phyloP scores from a whole-genome alignment of 768 basidiomycete species.

The Russula lepida region DNA sequence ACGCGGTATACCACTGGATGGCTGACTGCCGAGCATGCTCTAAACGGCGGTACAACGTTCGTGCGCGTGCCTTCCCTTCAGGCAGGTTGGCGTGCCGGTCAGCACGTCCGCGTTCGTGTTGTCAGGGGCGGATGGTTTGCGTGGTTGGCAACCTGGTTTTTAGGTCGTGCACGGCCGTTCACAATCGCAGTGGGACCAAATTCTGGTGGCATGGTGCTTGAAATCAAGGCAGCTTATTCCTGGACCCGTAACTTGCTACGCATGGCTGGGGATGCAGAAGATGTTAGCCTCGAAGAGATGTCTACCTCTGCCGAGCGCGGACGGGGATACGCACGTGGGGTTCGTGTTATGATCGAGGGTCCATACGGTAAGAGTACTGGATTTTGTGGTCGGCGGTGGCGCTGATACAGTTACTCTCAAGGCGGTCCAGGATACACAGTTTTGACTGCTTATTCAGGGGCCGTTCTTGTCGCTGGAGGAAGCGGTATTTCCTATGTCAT shows the following conservation, averaged over 20 bases:
- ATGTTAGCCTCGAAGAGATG: slow-evolving; percentile 14
- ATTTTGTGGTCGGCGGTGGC: not conserved
- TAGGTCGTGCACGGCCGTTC: slow-evolving; percentile 28
- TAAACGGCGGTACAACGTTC: slow-evolving; percentile 34
- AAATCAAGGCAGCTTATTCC: slow-evolving; percentile 38
- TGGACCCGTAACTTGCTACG: slow-evolving; percentile 42
- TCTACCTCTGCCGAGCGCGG: slow-evolving; percentile 4
- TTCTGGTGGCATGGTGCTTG: slow-evolving; percentile 39
- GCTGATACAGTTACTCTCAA: slow-evolving; percentile 23
- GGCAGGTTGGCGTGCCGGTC: slow-evolving; percentile 51
- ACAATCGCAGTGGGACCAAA: slow-evolving; percentile 40
- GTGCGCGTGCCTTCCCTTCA: slow-evolving; percentile 38
- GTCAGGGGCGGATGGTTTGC: slow-evolving; percentile 34
- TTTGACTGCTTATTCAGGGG: slow-evolving; percentile 42
- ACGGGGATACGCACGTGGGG: slow-evolving; percentile 16
- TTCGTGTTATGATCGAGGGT: slow-evolving; percentile 43
- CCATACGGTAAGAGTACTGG: slow-evolving; percentile 36
- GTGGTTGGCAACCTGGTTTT: slow-evolving; percentile 23
- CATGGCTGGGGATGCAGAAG: slow-evolving; percentile 30
- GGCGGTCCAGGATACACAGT: slow-evolving; percentile 40
- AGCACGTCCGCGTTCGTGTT: slow-evolving; percentile 48
- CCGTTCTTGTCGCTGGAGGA: slow-evolving; percentile 51
- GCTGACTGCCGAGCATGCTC: slow-evolving; percentile 38
- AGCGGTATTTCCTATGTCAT: slow-evolving; percentile 53
- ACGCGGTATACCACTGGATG: slow-evolving; percentile 39